Percentiles rank a stretch among this genome's conserved stretches.
phyloP scores from a whole-genome alignment of 148 eudicot species.

The Rhododendron ovatum region DNA sequence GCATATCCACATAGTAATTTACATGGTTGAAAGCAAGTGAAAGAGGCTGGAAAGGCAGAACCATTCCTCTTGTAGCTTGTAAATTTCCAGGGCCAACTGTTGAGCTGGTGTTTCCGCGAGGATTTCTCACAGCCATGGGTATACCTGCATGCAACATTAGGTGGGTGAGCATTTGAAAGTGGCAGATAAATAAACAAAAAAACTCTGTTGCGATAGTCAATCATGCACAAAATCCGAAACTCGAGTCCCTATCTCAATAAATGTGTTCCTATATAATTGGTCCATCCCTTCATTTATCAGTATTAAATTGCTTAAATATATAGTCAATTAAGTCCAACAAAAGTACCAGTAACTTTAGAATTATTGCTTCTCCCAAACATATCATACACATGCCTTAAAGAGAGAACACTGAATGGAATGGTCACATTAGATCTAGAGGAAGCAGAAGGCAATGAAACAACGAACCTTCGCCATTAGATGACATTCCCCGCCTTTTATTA shows the following conservation, averaged over 20 bases:
- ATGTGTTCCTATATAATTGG: not conserved
- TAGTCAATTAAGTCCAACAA: not conserved
- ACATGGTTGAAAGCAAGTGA: constrained; percentile 39
- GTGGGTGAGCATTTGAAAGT: not conserved
- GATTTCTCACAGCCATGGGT: constrained; percentile 1
- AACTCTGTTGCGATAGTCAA: not conserved
- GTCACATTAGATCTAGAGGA: not conserved
- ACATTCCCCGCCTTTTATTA: not conserved
- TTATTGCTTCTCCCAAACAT: not conserved
- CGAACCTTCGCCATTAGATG: not conserved
- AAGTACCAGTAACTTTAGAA: not conserved
- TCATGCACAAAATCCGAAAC: not conserved
- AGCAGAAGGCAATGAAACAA: not conserved
- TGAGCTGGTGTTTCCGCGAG: not conserved
- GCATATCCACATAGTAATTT: constrained; percentile 18
- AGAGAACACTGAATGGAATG: not conserved
- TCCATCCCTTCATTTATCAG: not conserved
- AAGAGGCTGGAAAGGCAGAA: constrained; percentile 36
- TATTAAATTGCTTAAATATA: not conserved
- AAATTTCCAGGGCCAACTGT: not conserved
- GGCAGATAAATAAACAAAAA: not conserved
- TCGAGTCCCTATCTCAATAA: not conserved
- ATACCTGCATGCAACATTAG: not conserved
- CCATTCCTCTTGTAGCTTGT: constrained; percentile 29
- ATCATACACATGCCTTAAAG: not conserved